Evolutionary conservation across 1,284 basidiomycete species (phyloP), one percentile per base, ranked within the genome.

Genomic region (Taiwanofungus camphoratus): DNA sequence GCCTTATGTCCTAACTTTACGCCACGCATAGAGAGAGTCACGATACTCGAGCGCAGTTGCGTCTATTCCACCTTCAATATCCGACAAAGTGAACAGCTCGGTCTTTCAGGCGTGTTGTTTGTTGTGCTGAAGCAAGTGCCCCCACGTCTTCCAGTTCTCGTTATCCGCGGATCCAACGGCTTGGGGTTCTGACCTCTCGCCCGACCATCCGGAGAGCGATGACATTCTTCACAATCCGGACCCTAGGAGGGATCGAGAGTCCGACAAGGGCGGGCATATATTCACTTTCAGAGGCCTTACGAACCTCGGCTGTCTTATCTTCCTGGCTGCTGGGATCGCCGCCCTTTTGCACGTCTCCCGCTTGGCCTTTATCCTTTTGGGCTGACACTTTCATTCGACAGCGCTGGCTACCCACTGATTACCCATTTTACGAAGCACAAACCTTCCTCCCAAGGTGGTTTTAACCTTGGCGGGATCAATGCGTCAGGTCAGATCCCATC

Each of bases 391-490:
- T 27, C 38, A 36, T 45, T 34, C 23, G 33, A n/a, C 44, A 87
- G 84, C 56, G 87, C 81, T 18, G 91, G 86, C 21, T 94, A 88
- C 58, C 92, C 92, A 12, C 64, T 95, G 45, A 75, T 89, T 54
- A 73, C 77, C 9, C 83, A 80, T 58, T 81, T 87, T 56, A 79
- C 74, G 3, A 61, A 65, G 30, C 63, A 69, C 20, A 51, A 57
- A 9, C 68, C 67, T 20, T 77, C 78, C 2, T 73, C 63, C 3
- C 61, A 74, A 8, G 84, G 82, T 12, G 88, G 80, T 2, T 87
- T 83, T 60, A 88, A 88, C 55, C 55, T 90, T 16, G 90, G 89
- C 22, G 88, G 91, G 3, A 85, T 77, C 48, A 94, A 93, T 59
- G 78, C 77, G 4, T 76, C 76, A 11, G 91, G 90, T 27, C 88